Evolutionary conservation across 306 rosid species (phyloP).

Genomic region (Vachellia collinsii): DNA sequence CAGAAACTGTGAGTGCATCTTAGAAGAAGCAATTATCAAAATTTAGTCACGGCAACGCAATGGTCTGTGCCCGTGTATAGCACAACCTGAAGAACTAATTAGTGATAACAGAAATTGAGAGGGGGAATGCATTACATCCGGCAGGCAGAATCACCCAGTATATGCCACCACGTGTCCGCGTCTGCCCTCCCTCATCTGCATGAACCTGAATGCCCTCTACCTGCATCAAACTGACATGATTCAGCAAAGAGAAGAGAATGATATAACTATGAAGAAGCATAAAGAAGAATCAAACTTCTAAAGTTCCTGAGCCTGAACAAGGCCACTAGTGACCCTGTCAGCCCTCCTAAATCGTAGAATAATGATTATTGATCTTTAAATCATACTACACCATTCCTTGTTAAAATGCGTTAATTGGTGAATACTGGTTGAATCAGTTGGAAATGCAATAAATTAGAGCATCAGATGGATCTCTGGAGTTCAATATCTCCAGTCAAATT

Average conservation of each 20-base stretch:
- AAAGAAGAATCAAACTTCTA: constrained; percentile 20
- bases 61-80: neutral
- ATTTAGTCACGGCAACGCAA: constrained; percentile 25
- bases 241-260: constrained; percentile 30
- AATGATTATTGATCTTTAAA: neutral
- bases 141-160: constrained; percentile 97
- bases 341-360: constrained; percentile 22
- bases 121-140: constrained; percentile 73
- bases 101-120: constrained; percentile 22
- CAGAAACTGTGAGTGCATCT: constrained; percentile 36
- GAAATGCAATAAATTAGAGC: constrained; percentile 21
- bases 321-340: neutral
- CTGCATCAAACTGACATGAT: constrained; percentile 47
- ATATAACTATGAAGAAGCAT: constrained; percentile 29
- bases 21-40: constrained; percentile 26
- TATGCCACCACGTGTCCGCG: constrained; percentile 90
- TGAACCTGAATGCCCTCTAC: constrained; percentile 94
- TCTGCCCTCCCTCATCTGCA: constrained; percentile 86
- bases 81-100: neutral
- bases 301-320: constrained; percentile 11
- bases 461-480: neutral
- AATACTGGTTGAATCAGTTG: neutral
- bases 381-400: neutral
- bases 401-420: neutral
- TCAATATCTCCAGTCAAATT: constrained; percentile 24